Base-by-base conservation (phyloP, 495 filamentous ascomycete genomes). In the Tuber magnatum region DNA sequence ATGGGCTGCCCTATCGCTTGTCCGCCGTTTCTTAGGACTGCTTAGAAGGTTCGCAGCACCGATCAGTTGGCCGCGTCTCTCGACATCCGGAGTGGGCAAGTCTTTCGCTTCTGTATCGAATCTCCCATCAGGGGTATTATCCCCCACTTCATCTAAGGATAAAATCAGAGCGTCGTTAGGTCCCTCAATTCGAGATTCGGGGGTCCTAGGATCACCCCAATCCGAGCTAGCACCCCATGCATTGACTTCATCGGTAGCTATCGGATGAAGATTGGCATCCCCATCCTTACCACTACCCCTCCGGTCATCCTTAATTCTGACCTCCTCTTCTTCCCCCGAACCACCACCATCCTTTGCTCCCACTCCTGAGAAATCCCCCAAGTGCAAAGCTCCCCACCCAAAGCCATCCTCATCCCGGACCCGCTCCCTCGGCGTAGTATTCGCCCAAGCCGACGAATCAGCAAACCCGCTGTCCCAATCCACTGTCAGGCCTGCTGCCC, bases 171-270 rank as follows among this genome's bases (percentile, higher is more conserved):
- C 56, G 16, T 35, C 28, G 14, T n/a, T 40, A 41, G 35, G 24
- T 42, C 46, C 41, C 51, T 70, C 77, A 35, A 35, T 65, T 35
- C 56, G 56, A 35, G 56, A 12, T 35, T 65, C 56, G 28, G 56
- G 56, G 32, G 56, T 65, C 56, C 73, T 82, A 48, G 44, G 71
- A 42, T 76, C 80, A 38, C 75, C 77, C 80, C 80, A 82, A 51
- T 77, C 77, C 38, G 74, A 74, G 69, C 76, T 79, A 44, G 80
- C 73, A 80, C 74, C 80, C 80, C 80, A 81, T 44, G 68, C 44
- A 38, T 81, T 74, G 40, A 71, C 70, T 44, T 76, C 77, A 61
- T 48, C 73, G 28, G 73, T 80, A 71, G 73, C 38, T 51, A 72
- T 73, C 22, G 72, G 71, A 65, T 68, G 68, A 75, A 46, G 74